Evolutionary conservation across 768 basidiomycete genomes (phyloP).

Genomic region (Wakefieldia striispora): DNA sequence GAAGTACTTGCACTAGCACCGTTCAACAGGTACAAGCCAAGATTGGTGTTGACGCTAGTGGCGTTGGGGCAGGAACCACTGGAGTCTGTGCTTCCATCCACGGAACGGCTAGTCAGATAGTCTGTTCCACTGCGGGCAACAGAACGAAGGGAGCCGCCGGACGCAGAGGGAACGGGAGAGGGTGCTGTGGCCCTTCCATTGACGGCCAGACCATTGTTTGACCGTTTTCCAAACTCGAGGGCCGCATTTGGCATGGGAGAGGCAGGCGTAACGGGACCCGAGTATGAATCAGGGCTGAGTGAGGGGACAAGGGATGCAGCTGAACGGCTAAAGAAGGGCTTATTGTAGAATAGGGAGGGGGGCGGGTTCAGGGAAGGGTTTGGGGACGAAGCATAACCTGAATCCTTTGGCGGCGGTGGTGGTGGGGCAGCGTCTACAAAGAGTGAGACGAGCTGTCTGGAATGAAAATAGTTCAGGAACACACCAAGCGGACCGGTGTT

Average conservation of each 20-base stretch:
- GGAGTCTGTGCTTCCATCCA: slow-evolving; percentile 29
- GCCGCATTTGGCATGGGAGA: neutral
- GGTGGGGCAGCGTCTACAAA: slow-evolving; percentile 33
- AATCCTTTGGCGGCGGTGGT: slow-evolving; percentile 67
- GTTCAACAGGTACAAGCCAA: slow-evolving; percentile 9
- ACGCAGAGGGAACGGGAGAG: slow-evolving; percentile 20
- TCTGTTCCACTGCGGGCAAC: slow-evolving; percentile 9
- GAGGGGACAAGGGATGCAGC: slow-evolving; percentile 47
- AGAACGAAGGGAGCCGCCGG: slow-evolving; percentile 18
- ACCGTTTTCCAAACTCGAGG: slow-evolving; percentile 6
- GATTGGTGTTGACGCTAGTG: neutral
- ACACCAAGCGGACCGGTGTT: neutral
- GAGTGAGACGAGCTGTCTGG: neutral
- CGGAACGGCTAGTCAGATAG: slow-evolving; percentile 12
- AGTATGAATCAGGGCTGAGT: slow-evolving; percentile 17
- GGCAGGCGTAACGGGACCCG: slow-evolving; percentile 21
- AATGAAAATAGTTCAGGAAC: neutral
- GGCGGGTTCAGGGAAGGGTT: slow-evolving; percentile 7
- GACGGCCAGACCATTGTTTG: neutral
- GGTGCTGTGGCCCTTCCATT: slow-evolving; percentile 9
- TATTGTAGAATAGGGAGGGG: slow-evolving; percentile 22
- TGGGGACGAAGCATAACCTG: slow-evolving; percentile 37
- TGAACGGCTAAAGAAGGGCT: slow-evolving; percentile 41
- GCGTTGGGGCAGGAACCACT: slow-evolving; percentile 17
- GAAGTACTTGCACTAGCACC: slow-evolving; percentile 19